These are phyloP conservation scores for Fraxinus sp. DNA, from an alignment of 305 asterid species.

Conservation along the genomic window DNA sequence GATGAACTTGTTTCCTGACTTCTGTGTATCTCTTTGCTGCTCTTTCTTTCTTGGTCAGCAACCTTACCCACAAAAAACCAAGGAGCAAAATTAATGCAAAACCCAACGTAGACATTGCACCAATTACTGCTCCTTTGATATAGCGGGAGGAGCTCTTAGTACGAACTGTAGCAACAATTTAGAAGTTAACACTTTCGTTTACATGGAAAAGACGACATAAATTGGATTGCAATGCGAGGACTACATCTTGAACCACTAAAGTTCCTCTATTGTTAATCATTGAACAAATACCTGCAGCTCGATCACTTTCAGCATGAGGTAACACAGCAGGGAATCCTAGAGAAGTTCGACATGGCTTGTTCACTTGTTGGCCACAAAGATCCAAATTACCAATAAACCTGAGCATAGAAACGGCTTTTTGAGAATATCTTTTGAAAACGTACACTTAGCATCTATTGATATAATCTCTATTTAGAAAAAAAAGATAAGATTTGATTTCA, in stretches of 20 bases:
- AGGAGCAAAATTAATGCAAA: slow-evolving; percentile 57
- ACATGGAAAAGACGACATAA: background rate
- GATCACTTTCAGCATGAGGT: slow-evolving; percentile 86
- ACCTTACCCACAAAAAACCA: slow-evolving; percentile 66
- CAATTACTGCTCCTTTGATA: slow-evolving; percentile 73
- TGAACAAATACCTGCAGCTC: slow-evolving; percentile 60
- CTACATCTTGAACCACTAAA: background rate
- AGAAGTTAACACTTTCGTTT: background rate
- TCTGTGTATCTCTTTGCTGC: slow-evolving; percentile 78
- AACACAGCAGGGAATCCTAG: slow-evolving; percentile 95
- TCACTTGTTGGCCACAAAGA: slow-evolving; percentile 94
- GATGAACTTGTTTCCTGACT: slow-evolving; percentile 78
- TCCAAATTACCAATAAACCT: slow-evolving; percentile 94
- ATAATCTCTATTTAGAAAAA: background rate
- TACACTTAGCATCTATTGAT: background rate
- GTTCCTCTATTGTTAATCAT: background rate
- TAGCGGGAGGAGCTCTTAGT: slow-evolving; percentile 61
- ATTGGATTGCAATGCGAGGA: background rate
- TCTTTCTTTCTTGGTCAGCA: slow-evolving; percentile 78
- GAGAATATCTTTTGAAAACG: slow-evolving; percentile 30
- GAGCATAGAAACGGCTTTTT: slow-evolving; percentile 37
- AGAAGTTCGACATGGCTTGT: slow-evolving; percentile 86
- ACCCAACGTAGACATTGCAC: slow-evolving; percentile 67
- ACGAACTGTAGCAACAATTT: slow-evolving; percentile 44
- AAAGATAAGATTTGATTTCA: background rate